These are phyloP conservation scores for Postia placenta DNA, from an alignment of 768 basidiomycete species.

Conservation along the genomic window DNA sequence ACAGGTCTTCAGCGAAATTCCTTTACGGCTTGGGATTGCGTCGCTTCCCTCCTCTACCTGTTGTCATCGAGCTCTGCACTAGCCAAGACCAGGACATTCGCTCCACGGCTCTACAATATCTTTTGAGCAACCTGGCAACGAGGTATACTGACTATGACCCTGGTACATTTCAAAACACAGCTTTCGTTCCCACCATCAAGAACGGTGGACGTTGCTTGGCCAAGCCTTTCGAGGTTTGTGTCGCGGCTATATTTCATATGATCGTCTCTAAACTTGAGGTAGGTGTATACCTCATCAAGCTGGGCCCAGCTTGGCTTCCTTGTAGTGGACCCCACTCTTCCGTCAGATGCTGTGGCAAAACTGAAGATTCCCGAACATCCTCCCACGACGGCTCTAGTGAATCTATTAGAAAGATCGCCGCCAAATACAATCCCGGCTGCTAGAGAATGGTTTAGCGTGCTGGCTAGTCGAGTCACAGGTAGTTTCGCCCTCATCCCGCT, in stretches of 20 bases:
- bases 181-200: constrained; percentile 75
- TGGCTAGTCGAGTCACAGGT: constrained; percentile 62
- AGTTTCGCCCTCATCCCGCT: too few relatives aligned
- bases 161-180: constrained; percentile 45
- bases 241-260: neutral
- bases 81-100: constrained; percentile 44
- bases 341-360: constrained; percentile 49
- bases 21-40: constrained; percentile 66
- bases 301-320: constrained; percentile 77
- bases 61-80: constrained; percentile 65
- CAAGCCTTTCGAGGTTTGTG: constrained; percentile 56
- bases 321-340: constrained; percentile 49
- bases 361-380: constrained; percentile 70
- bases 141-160: constrained; percentile 58
- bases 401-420: constrained; percentile 52
- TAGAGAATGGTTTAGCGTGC: constrained; percentile 57
- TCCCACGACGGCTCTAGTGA: constrained; percentile 50
- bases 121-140: constrained; percentile 64
- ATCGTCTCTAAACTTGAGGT: neutral
- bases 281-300: constrained; percentile 67
- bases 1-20: constrained; percentile 57
- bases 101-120: constrained; percentile 69
- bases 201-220: constrained; percentile 49
- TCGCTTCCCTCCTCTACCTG: constrained; percentile 60
- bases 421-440: constrained; percentile 52